Conservation (phyloP, 768 basidiomycete species). For the Xerocomellus intermedius region DNA sequence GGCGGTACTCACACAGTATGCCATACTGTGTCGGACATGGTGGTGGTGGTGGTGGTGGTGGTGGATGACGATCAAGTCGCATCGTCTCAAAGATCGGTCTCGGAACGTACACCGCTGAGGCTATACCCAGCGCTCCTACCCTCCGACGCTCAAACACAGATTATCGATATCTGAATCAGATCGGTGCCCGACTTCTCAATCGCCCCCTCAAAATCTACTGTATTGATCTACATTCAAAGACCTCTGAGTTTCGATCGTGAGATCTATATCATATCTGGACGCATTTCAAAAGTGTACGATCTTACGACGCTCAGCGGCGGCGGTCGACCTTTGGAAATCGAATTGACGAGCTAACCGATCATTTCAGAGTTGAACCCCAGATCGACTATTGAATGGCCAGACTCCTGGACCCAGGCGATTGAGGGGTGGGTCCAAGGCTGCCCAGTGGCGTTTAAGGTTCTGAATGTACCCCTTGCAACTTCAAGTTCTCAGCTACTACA, state of each 20-base stretch:
- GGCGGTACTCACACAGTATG: slow-evolving; percentile 49
- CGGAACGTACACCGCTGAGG: background rate
- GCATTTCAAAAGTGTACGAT: background rate
- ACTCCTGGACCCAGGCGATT: background rate
- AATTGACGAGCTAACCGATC: background rate
- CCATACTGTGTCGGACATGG: slow-evolving; percentile 40
- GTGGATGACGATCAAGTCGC: background rate
- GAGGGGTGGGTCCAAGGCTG: background rate
- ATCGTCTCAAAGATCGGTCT: background rate
- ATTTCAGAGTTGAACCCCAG: background rate
- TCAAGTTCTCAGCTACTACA: too few species aligned
- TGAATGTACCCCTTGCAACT: background rate
- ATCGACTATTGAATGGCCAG: background rate
- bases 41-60: slow-evolving; percentile 1
- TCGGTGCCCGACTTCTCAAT: background rate
- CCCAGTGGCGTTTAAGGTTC: background rate
- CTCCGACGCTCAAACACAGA: background rate
- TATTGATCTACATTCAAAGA: background rate
- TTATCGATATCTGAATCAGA: background rate
- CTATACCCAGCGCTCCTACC: too few species aligned
- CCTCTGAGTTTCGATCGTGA: background rate
- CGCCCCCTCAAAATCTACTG: background rate
- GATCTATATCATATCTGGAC: background rate
- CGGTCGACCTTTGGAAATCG: background rate
- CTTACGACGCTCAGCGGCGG: background rate